Evolutionary conservation across 345 rosid species (phyloP), one percentile per base, ranked within the genome.

Genomic region (Dipteronia dyeriana): DNA sequence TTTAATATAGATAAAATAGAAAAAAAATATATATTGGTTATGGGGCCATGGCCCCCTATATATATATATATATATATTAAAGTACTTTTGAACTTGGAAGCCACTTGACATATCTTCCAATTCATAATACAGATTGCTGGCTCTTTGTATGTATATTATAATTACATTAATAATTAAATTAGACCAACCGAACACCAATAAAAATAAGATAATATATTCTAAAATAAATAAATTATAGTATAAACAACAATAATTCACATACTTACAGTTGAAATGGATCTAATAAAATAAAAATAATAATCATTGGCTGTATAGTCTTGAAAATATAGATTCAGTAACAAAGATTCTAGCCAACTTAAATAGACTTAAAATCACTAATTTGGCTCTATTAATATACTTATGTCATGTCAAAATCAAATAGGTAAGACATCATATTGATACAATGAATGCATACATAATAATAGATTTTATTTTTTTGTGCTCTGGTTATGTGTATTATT

Each of bases 311-410:
- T 17, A 19, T 17, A 39, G 69, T 7, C 10, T 5, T 8, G 47
- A n/a, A 20, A n/a, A 26, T 43, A 29, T 3, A 67, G 60, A 74
- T 68, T 79, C 81, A 13, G 68, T 25, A 23, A 74, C 78, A 60
- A 61, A 68, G 74, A 73, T 73, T 78, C 73, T 3, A 45, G 0
- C n/a, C 59, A 13, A 3, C 51, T 53, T 23, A 29, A 56, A 9
- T 12, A 47, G 5, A 31, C 26, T 5, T 14, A 43, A 2, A 19
- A 38, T 38, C 70, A 3, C 31, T 20, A 68, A 67, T 38, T 41
- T 20, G 53, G 8, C 29, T 5, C 47, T 16, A 65, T 34, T 34
- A 66, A 34, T 66, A n/a, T n/a, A n/a, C n/a, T n/a, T n/a, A n/a
- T 45, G 12, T 45, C 49, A 10, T 45, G 49, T 45, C 49, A 45